Percentiles rank a stretch among this genome's conserved stretches.
These are phyloP conservation scores for Fusarium sp. DNA, from an alignment of 2,329 filamentous ascomycete species.

Conservation along the genomic window DNA sequence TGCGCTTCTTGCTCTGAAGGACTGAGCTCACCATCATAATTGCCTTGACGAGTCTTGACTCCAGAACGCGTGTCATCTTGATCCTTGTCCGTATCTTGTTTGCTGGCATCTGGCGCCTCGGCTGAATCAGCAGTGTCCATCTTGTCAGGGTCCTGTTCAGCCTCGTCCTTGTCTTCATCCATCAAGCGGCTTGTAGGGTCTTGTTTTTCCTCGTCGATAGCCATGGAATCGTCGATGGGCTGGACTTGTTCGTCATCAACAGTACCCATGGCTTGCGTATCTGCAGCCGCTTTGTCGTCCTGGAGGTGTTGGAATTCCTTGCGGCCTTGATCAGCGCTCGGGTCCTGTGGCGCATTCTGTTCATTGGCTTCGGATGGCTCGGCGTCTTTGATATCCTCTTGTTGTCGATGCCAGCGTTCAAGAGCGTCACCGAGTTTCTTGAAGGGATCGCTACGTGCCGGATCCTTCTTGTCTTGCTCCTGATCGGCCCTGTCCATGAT, in stretches of 20 bases:
- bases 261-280: slow-evolving; percentile 89
- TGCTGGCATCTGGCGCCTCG: slow-evolving; percentile 52
- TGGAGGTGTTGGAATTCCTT: slow-evolving; percentile 94
- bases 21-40: slow-evolving; percentile 62
- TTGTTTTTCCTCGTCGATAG: slow-evolving; percentile 75
- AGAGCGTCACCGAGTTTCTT: slow-evolving; percentile 94
- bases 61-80: slow-evolving; percentile 66
- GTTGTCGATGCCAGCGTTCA: slow-evolving; percentile 90
- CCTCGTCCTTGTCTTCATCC: slow-evolving; percentile 63
- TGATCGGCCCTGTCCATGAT: slow-evolving; percentile 57
- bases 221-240: slow-evolving; percentile 88
- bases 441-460: slow-evolving; percentile 73
- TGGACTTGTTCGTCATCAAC: slow-evolving; percentile 87
- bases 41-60: slow-evolving; percentile 67
- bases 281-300: slow-evolving; percentile 81
- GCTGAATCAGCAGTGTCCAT: slow-evolving; percentile 52
- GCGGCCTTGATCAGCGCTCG: slow-evolving; percentile 67
- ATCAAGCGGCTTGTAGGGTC: slow-evolving; percentile 58
- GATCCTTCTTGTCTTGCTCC: slow-evolving; percentile 53
- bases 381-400: slow-evolving; percentile 77
- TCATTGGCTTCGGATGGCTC: slow-evolving; percentile 53
- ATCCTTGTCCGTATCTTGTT: slow-evolving; percentile 55
- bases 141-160: slow-evolving; percentile 57
- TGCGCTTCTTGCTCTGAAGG: slow-evolving; percentile 56
- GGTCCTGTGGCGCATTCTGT: slow-evolving; percentile 56